Base-by-base conservation (phyloP, 208 protist species). In the Leishmania lainsoni region DNA sequence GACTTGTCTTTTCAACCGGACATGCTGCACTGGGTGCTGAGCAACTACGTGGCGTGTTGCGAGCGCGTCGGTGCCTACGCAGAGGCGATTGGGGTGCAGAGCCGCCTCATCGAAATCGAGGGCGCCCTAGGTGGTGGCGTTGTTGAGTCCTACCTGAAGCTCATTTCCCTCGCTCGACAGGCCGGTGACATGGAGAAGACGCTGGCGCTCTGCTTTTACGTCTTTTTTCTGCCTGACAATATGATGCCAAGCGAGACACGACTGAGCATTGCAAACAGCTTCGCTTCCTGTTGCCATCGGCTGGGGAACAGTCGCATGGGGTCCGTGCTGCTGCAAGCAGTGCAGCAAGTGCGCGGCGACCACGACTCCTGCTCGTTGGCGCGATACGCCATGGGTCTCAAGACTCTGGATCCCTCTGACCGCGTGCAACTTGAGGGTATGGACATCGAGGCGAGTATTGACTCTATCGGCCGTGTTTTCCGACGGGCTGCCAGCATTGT, bases 21-120 rank as follows among this genome's bases (percentile, higher is more conserved):
- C 76, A 84, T 79, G 5, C 69, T 92, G 29, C 90, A 91, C 78
- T 96, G 89, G 88, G 87, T 90, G 32, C 75, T 94, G 79, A 85
- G 84, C 69, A 93, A 93, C 81, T 93, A 91, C 69, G 91, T 94
- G 39, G 84, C 78, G 39, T 93, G 91, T 81, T 93, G 88, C 80
- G 90, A 92, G 83, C 89, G 91, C 22, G 66, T 94, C 54, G 85
- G 83, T 8, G 81, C 85, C 61, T 86, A 80, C 78, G 80, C 81
- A 2, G 85, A 85, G 82, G 93, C 93, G 3, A 61, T 93, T 39
- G 85, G 79, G 35, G 88, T 76, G 69, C 86, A 94, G 80, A 87
- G 91, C 45, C 90, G 82, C 39, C 76, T 93, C 56, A 86, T 96
- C 54, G 81, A 83, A 61, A 75, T 96, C 12, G 91, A 96, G 65